Evolutionary conservation across 2,329 filamentous ascomycete genomes (phyloP).

Genomic region (Ceratocystis smalleyi): DNA sequence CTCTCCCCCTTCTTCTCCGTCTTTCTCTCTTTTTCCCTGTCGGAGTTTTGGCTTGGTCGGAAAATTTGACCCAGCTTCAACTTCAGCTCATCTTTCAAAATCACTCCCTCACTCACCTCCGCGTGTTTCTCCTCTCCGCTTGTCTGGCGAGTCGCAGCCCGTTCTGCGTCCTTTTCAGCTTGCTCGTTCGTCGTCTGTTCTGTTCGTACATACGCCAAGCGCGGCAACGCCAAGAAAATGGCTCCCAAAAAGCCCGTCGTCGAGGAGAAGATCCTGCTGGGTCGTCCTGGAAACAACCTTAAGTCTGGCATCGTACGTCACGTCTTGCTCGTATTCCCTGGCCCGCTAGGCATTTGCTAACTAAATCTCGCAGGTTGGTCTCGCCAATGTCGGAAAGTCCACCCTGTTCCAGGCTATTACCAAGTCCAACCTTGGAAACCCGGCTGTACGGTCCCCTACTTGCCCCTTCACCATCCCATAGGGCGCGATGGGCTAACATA

Average conservation of each 20-base stretch:
- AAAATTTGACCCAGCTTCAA: slow-evolving; percentile 8
- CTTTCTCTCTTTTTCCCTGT: background rate
- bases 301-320: slow-evolving; percentile 91
- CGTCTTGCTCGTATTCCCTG: background rate
- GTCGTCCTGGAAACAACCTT: slow-evolving; percentile 90
- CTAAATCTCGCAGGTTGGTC: slow-evolving; percentile 54
- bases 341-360: background rate
- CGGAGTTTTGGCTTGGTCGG: slow-evolving; percentile 7
- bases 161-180: slow-evolving; percentile 38
- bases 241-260: slow-evolving; percentile 83
- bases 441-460: slow-evolving; percentile 51
- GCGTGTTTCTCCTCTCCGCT: slow-evolving; percentile 37
- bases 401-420: slow-evolving; percentile 99
- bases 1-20: background rate
- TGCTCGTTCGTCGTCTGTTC: slow-evolving; percentile 25
- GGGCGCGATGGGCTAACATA: slow-evolving; percentile 23
- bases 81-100: slow-evolving; percentile 10
- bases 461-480: slow-evolving; percentile 23
- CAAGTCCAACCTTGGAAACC: slow-evolving; percentile 92
- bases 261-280: slow-evolving; percentile 92
- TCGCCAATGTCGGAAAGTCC: slow-evolving; percentile 98
- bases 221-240: slow-evolving; percentile 52
- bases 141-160: slow-evolving; percentile 42
- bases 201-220: slow-evolving; percentile 41
- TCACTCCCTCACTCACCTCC: slow-evolving; percentile 22